These are phyloP conservation scores for Rachicladosporium sp. DNA, from an alignment of 2,329 filamentous ascomycete species.

Conservation along the genomic window DNA sequence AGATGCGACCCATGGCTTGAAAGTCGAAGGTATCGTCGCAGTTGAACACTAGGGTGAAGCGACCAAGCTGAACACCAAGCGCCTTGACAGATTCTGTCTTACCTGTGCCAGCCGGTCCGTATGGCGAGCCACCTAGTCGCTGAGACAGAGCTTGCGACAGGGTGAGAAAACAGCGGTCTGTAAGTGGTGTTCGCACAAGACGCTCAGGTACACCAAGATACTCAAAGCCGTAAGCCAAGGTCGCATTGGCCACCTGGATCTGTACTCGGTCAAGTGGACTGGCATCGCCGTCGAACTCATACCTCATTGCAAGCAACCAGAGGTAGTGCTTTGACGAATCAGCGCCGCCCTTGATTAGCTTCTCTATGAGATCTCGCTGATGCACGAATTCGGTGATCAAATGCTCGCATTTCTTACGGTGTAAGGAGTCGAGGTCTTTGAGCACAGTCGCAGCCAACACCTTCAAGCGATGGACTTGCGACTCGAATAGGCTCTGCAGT, in stretches of 20 bases:
- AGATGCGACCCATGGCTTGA: constrained; percentile 98
- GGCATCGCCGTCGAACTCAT: constrained; percentile 73
- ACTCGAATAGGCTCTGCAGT: constrained; percentile 60
- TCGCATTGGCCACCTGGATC: constrained; percentile 94
- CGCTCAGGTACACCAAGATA: constrained; percentile 94
- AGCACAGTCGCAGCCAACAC: constrained; percentile 81
- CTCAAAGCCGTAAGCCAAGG: constrained; percentile 92
- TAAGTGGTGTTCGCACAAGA: constrained; percentile 90
- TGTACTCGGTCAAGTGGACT: constrained; percentile 70
- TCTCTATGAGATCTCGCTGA: constrained; percentile 86
- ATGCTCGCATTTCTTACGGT: constrained; percentile 94
- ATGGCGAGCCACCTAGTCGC: constrained; percentile 88
- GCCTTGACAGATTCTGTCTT: constrained; percentile 99
- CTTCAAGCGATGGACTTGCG: constrained; percentile 72
- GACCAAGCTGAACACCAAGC: constrained; percentile 85
- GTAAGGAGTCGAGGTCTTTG: constrained; percentile 73
- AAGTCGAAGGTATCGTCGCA: constrained; percentile 99
- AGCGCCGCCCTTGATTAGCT: constrained; percentile 65
- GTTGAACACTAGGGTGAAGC: constrained; percentile 97
- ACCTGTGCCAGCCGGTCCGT: constrained; percentile 92
- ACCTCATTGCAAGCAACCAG: constrained; percentile 96
- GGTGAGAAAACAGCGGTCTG: constrained; percentile 95
- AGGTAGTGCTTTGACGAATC: constrained; percentile 67
- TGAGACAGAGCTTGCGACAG: constrained; percentile 93
- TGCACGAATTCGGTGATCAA: constrained; percentile 98